Percentiles rank a stretch among this genome's conserved stretches.
Evolutionary conservation across 257 asterid genomes (phyloP).

Genomic region (Thymus quinquecostatus): DNA sequence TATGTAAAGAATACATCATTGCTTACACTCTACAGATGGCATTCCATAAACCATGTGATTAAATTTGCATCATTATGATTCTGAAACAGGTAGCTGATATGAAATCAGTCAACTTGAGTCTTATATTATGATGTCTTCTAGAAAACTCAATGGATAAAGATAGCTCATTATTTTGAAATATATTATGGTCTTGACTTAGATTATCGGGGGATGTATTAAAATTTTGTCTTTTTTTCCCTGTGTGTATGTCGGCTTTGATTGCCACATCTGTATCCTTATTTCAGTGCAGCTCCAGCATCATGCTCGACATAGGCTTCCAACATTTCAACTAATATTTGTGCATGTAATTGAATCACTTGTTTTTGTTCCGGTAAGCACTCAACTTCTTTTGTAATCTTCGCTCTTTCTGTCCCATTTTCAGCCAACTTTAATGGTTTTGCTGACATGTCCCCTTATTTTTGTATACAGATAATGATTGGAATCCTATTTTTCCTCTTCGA

Average conservation of each 20-base stretch:
- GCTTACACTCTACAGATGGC: slow-evolving; percentile 11
- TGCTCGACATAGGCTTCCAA: slow-evolving; percentile 99
- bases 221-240: background rate
- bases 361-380: slow-evolving; percentile 86
- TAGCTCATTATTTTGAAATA: slow-evolving; percentile 16
- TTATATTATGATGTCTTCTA: slow-evolving; percentile 24
- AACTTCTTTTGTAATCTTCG: slow-evolving; percentile 20
- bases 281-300: slow-evolving; percentile 99
- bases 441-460: slow-evolving; percentile 29
- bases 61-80: slow-evolving; percentile 24
- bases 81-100: slow-evolving; percentile 25
- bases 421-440: slow-evolving; percentile 24
- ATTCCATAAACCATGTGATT: slow-evolving; percentile 14
- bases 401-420: slow-evolving; percentile 22
- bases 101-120: slow-evolving; percentile 23
- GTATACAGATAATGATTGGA: slow-evolving; percentile 94
- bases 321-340: slow-evolving; percentile 96
- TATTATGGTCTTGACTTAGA: slow-evolving; percentile 22
- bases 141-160: slow-evolving; percentile 17
- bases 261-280: slow-evolving; percentile 31
- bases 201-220: slow-evolving; percentile 21
- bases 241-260: slow-evolving; percentile 19
- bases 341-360: slow-evolving; percentile 98
- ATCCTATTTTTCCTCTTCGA: slow-evolving; percentile 95
- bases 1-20: slow-evolving; percentile 11